phyloP scores from a whole-genome alignment of 306 rosid genomes.

The Dalbergia cochinchinensis region DNA sequence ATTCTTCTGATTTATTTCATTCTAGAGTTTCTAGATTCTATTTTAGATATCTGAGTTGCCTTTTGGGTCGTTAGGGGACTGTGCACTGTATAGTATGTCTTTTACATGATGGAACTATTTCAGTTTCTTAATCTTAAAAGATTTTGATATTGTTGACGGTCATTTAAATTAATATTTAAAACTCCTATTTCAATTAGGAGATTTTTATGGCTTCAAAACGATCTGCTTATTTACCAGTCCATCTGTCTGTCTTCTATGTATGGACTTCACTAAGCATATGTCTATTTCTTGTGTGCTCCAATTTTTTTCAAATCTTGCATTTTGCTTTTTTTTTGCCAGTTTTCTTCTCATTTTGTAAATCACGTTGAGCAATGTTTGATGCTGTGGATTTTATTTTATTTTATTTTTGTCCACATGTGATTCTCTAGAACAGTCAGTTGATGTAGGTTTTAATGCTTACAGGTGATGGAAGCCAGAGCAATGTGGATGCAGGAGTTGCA shows the following conservation, averaged over 20 bases:
- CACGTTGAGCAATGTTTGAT: slow-evolving; percentile 24
- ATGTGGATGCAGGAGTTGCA: slow-evolving; percentile 98
- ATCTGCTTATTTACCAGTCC: slow-evolving; percentile 4
- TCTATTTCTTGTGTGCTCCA: slow-evolving; percentile 1
- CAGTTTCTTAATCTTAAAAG: not conserved
- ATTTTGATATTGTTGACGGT: slow-evolving; percentile 14
- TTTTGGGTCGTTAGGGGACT: not conserved
- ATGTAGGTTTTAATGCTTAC: slow-evolving; percentile 40
- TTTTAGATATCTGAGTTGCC: not conserved
- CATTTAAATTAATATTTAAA: not conserved
- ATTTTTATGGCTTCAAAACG: not conserved
- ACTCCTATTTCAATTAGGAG: not conserved
- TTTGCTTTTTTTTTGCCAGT: not conserved
- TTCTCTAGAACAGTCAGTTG: not conserved
- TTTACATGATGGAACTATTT: slow-evolving; percentile 1
- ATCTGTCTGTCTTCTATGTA: slow-evolving; percentile 8
- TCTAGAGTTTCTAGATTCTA: slow-evolving; percentile 17
- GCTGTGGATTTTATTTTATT: not conserved
- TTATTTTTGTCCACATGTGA: not conserved
- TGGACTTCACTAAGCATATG: slow-evolving; percentile 1
- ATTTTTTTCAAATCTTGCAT: not conserved
- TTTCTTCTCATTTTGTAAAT: slow-evolving; percentile 17
- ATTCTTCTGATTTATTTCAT: not conserved
- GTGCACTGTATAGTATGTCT: not conserved
- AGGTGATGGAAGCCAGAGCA: slow-evolving; percentile 89